phyloP scores from a whole-genome alignment of 495 filamentous ascomycete genomes.

The Daldinia loculata region DNA sequence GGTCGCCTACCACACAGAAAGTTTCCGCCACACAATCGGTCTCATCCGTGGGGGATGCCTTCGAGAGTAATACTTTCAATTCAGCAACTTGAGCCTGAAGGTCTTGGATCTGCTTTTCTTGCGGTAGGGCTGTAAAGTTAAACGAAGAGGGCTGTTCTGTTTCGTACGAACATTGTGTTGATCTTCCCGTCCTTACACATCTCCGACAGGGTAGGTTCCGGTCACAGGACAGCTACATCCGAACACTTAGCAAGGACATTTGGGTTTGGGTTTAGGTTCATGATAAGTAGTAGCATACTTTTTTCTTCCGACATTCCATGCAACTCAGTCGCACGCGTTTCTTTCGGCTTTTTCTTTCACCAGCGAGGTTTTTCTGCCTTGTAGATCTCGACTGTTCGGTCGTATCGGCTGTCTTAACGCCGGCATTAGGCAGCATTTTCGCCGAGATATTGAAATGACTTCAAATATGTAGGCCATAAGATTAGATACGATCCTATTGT shows the following conservation, averaged over 20 bases:
- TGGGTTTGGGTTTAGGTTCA: background rate
- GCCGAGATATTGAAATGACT: background rate
- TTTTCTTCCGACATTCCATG: constrained; percentile 42
- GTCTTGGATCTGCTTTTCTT: constrained; percentile 29
- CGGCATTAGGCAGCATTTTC: constrained; percentile 8
- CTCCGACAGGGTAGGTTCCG: constrained; percentile 39
- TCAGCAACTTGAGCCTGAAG: constrained; percentile 20
- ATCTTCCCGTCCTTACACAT: constrained; percentile 37
- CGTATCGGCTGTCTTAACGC: background rate
- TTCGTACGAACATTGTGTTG: constrained; percentile 37
- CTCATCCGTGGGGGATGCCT: background rate
- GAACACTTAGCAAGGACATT: background rate
- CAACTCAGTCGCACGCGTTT: constrained; percentile 39
- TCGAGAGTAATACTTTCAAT: constrained; percentile 25
- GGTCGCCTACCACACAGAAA: background rate
- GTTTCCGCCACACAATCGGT: background rate
- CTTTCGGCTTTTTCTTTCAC: constrained; percentile 25
- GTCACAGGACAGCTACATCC: constrained; percentile 41
- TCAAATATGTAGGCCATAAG: background rate
- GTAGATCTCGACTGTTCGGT: background rate
- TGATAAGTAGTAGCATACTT: constrained; percentile 23
- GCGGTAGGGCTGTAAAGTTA: background rate
- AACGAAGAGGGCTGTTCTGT: background rate
- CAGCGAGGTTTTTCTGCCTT: background rate
- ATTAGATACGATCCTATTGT: background rate